Conservation (phyloP, 768 basidiomycete genomes). For the Trametes coccinea region DNA sequence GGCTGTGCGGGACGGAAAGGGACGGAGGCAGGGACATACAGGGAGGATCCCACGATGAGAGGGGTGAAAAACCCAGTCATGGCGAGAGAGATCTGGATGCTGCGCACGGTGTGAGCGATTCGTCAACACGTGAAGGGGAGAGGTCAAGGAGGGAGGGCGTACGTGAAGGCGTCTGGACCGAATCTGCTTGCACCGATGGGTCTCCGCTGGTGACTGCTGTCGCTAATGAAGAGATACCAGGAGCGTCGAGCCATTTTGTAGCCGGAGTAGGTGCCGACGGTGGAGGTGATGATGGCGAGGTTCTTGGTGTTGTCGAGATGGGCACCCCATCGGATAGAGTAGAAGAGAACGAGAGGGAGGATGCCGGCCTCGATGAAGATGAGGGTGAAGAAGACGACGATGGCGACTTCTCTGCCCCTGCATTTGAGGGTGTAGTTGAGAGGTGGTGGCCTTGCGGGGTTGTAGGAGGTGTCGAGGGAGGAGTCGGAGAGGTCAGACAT, state of each 20-base stretch:
- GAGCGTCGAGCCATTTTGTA: constrained; percentile 31
- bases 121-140: not conserved
- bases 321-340: constrained; percentile 32
- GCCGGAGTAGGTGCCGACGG: constrained; percentile 33
- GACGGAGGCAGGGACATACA: constrained; percentile 22
- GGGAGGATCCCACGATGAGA: constrained; percentile 33
- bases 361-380: constrained; percentile 34
- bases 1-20: not conserved
- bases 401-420: constrained; percentile 25
- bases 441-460: constrained; percentile 23
- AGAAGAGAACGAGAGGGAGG: constrained; percentile 35
- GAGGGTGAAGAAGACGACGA: constrained; percentile 30
- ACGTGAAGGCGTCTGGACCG: constrained; percentile 34
- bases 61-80: constrained; percentile 32
- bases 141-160: not conserved
- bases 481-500: constrained; percentile 13
- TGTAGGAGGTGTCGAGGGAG: constrained; percentile 6
- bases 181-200: constrained; percentile 33
- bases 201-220: constrained; percentile 26
- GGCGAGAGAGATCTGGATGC: constrained; percentile 26
- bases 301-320: constrained; percentile 33
- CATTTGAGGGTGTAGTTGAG: constrained; percentile 32
- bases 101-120: constrained; percentile 1
- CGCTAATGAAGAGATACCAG: constrained; percentile 29
- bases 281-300: constrained; percentile 35